Base-by-base conservation (phyloP, 768 basidiomycete species). In the Sarcodon sp. region DNA sequence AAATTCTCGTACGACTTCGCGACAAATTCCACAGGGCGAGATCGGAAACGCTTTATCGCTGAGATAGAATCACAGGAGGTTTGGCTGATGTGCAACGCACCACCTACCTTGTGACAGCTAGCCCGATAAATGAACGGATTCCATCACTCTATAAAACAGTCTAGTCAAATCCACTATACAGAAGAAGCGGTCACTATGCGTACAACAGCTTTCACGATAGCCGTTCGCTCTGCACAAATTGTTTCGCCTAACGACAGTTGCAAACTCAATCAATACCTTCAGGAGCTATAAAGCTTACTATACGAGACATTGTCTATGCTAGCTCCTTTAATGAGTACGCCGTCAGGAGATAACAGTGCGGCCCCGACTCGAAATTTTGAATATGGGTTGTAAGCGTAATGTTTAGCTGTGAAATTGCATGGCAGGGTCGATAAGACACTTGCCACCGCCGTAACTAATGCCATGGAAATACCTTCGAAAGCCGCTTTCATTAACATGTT, bases 281-380 rank as follows among this genome's bases (percentile, higher is more conserved):
- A 8, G 15, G 15, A 47, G 21, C 3, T 10, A 31, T 35, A 12
- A 50, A 33, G 46, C 47, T 37, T 34, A 92, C 93, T 91, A 57
- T 89, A 88, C 0, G 86, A 84, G 0, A 90, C 91, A 57, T 96
- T 97, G 68, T 99, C 96, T 51, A 98, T 75, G 61, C 96, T 97
- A 32, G 85, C 83, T 5, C 94, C 92, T 51, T 76, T 82, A 50
- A 94, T 77, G 16, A 94, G 75, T 7, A 68, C 62, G 0, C 87
- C 88, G 37, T 83, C 76, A 0, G 73, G 59, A 2, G 80, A 68
- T 13, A 97, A 64, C 9, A 97, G 64, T 1, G 91, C 87, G 0
- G 92, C 93, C 0, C 94, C 94, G 12, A 97, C 94, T 7, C 83
- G 79, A 60, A 99, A 96, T 32, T 89, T 83, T 31, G 90, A 92